These are phyloP conservation scores for Plectosphaerella sp. DNA, from an alignment of 2,329 filamentous ascomycete genomes.

Conservation along the genomic window DNA sequence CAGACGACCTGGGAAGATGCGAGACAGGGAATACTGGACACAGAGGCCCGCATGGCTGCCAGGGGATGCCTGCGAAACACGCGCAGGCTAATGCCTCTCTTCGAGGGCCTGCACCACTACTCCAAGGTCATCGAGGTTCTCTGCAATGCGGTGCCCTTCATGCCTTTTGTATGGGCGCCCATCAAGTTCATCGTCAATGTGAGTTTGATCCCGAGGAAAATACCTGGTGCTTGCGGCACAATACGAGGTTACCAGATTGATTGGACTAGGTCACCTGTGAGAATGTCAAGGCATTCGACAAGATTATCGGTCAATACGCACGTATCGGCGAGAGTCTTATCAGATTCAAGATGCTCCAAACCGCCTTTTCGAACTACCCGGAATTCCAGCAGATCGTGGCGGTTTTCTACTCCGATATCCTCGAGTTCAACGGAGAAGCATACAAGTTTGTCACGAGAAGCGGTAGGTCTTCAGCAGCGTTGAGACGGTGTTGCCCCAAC, in stretches of 20 bases:
- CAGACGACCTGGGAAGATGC: slow-evolving; percentile 31
- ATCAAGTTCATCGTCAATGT: slow-evolving; percentile 31
- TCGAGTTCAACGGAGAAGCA: slow-evolving; percentile 39
- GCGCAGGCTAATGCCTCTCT: slow-evolving; percentile 34
- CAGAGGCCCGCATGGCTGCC: slow-evolving; percentile 34
- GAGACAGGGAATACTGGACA: slow-evolving; percentile 23
- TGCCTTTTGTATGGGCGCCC: slow-evolving; percentile 42
- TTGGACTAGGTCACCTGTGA: slow-evolving; percentile 19
- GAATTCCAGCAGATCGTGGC: slow-evolving; percentile 36
- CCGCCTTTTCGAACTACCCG: slow-evolving; percentile 20
- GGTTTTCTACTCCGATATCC: slow-evolving; percentile 41
- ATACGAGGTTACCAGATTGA: background rate
- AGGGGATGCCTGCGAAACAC: slow-evolving; percentile 35
- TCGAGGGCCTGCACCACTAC: slow-evolving; percentile 35
- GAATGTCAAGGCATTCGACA: slow-evolving; percentile 34
- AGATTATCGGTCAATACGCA: slow-evolving; percentile 32
- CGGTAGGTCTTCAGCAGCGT: slow-evolving; percentile 12
- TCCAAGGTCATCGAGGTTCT: slow-evolving; percentile 33
- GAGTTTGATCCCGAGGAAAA: background rate
- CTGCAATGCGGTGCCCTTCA: slow-evolving; percentile 40
- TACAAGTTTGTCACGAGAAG: slow-evolving; percentile 38
- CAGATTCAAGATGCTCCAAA: slow-evolving; percentile 29
- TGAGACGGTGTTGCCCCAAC: background rate
- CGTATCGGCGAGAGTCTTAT: slow-evolving; percentile 31
- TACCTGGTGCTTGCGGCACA: background rate